Conservation (phyloP, 1,284 basidiomycete species). For the Heterobasidion parviporum region DNA sequence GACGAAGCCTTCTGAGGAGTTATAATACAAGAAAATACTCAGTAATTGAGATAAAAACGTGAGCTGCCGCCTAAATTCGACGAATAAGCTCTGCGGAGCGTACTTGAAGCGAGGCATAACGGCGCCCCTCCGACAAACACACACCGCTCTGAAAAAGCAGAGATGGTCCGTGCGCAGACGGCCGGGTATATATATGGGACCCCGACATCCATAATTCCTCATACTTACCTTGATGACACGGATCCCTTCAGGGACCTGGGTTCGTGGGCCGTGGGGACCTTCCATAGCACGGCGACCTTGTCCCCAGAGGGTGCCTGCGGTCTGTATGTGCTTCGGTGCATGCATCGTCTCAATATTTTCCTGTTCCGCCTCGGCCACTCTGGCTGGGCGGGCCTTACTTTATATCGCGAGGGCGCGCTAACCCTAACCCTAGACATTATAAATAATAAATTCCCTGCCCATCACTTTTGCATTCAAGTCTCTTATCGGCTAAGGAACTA, state of each 20-base stretch:
- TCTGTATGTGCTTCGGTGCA: constrained; percentile 24
- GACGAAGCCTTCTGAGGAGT: too few species aligned
- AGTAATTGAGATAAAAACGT: too few species aligned
- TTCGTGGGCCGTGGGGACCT: constrained; percentile 12
- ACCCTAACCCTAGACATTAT: constrained; percentile 14
- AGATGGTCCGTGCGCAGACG: constrained; percentile 16
- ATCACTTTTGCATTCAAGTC: too few species aligned
- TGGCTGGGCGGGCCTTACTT: constrained; percentile 22
- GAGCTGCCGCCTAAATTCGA: too few species aligned
- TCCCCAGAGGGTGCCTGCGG: constrained; percentile 20
- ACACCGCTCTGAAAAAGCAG: too few species aligned
- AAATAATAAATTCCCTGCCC: too few species aligned
- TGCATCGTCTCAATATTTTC: constrained; percentile 26
- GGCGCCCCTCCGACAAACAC: too few species aligned
- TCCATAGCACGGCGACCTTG: constrained; percentile 23
- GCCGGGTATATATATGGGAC: constrained; percentile 8
- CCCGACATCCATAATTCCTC: not conserved
- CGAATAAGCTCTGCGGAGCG: too few species aligned
- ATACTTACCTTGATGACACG: constrained; percentile 18
- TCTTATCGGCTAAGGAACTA: too few species aligned
- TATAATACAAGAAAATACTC: too few species aligned
- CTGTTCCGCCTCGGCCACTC: constrained; percentile 21
- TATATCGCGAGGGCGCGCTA: constrained; percentile 3
- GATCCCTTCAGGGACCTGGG: constrained; percentile 13
- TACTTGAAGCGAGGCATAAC: too few species aligned